These are phyloP conservation scores for Eruca vesicaria DNA, from an alignment of 441 rosid genomes.

Conservation along the genomic window DNA sequence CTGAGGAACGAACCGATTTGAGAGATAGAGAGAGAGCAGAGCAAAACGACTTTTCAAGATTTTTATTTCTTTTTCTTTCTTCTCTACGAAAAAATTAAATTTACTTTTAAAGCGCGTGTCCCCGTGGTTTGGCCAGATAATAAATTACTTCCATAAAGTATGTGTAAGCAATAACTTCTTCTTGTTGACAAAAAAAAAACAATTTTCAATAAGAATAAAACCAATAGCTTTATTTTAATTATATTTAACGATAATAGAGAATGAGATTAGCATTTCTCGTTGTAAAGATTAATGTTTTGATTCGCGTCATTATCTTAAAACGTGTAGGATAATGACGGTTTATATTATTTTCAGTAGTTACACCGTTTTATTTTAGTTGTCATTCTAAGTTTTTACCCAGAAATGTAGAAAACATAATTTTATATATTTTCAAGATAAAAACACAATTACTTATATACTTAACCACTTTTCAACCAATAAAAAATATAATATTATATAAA, in stretches of 20 bases:
- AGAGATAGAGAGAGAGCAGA: neutral
- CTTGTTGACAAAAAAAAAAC: neutral
- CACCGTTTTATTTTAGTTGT: no score
- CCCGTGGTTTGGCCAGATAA: slow-evolving; percentile 31
- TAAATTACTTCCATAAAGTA: slow-evolving; percentile 16
- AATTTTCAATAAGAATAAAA: neutral
- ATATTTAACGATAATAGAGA: neutral
- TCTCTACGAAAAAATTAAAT: neutral
- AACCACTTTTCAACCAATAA: no score
- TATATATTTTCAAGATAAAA: no score
- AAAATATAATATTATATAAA: no score
- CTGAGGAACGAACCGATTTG: slow-evolving; percentile 15
- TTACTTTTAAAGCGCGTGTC: slow-evolving; percentile 38
- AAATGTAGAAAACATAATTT: no score
- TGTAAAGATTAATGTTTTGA: neutral
- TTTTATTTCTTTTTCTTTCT: neutral
- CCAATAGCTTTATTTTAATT: neutral
- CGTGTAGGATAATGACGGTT: neutral
- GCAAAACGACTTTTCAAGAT: slow-evolving; percentile 22
- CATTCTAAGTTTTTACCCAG: no score
- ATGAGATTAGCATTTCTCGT: neutral
- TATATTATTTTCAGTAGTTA: neutral
- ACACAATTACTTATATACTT: no score
- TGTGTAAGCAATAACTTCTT: slow-evolving; percentile 20
- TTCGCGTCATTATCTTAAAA: neutral